These are phyloP conservation scores for Nicotiana benthamiana DNA, from an alignment of 257 asterid species.

Conservation along the genomic window DNA sequence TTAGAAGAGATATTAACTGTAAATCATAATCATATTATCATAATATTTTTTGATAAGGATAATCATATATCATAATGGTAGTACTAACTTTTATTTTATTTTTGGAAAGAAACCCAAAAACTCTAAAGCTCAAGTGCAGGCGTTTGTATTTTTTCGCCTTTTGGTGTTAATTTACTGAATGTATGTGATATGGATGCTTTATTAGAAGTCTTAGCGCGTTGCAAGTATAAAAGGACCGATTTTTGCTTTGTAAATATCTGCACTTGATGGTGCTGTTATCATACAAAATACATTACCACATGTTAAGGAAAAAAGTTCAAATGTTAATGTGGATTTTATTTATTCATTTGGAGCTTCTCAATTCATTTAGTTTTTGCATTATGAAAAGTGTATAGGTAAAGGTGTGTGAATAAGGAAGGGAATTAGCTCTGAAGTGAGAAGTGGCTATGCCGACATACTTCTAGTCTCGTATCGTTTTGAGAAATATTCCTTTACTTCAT, in stretches of 20 bases:
- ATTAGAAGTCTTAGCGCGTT: not conserved
- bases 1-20: not conserved
- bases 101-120: not conserved
- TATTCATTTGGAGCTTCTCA: too few relatives aligned
- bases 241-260: not conserved
- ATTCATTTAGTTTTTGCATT: too few relatives aligned
- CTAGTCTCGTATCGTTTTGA: too few relatives aligned
- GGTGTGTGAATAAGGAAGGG: too few relatives aligned
- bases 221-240: not conserved
- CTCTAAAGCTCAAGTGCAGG: not conserved
- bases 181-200: not conserved
- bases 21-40: not conserved
- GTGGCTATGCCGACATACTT: too few relatives aligned
- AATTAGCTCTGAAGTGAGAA: too few relatives aligned
- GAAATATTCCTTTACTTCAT: too few relatives aligned
- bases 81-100: not conserved
- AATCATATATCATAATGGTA: not conserved
- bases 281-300: not conserved
- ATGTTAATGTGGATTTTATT: too few relatives aligned
- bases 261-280: not conserved
- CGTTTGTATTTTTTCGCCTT: not conserved
- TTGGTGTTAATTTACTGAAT: not conserved
- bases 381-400: too few relatives aligned
- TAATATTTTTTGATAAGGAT: not conserved
- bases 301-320: too few relatives aligned